Evolutionary conservation across 495 filamentous ascomycete genomes (phyloP).

Genomic region (Lasiosphaeria hispida): DNA sequence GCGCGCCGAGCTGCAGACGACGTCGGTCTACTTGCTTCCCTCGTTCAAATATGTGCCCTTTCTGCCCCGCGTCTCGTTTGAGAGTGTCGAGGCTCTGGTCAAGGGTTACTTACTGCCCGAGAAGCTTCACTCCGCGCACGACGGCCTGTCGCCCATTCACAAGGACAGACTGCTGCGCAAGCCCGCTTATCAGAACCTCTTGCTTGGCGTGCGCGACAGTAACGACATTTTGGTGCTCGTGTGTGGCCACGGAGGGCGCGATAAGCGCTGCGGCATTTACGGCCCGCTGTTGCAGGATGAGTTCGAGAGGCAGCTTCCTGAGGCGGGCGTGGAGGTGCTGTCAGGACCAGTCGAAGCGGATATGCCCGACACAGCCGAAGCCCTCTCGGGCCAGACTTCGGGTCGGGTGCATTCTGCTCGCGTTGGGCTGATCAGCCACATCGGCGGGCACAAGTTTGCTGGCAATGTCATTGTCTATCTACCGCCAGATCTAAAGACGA

Average conservation of each 20-base stretch:
- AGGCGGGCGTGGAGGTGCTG: conserved; percentile 35
- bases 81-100: conserved; percentile 52
- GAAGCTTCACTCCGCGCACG: conserved; percentile 57
- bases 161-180: conserved; percentile 41
- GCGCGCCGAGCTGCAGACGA: conserved; percentile 42
- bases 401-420: conserved; percentile 43
- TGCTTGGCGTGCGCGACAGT: conserved; percentile 56
- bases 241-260: conserved; percentile 79
- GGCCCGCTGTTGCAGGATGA: conserved; percentile 68
- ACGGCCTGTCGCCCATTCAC: conserved; percentile 51
- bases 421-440: conserved; percentile 78
- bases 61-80: conserved; percentile 56
- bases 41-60: conserved; percentile 73
- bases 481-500: conserved; percentile 52
- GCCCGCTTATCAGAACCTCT: conserved; percentile 38
- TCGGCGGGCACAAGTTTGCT: conserved; percentile 90
- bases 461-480: conserved; percentile 93
- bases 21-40: conserved; percentile 71
- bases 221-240: conserved; percentile 71
- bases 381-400: background rate
- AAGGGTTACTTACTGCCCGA: conserved; percentile 58
- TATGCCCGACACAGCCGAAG: conserved; percentile 11
- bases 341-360: conserved; percentile 35
- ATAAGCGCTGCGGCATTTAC: conserved; percentile 75
- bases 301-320: conserved; percentile 54